Evolutionary conservation across 768 basidiomycete species (phyloP).

Genomic region (Boletus subparvulus): DNA sequence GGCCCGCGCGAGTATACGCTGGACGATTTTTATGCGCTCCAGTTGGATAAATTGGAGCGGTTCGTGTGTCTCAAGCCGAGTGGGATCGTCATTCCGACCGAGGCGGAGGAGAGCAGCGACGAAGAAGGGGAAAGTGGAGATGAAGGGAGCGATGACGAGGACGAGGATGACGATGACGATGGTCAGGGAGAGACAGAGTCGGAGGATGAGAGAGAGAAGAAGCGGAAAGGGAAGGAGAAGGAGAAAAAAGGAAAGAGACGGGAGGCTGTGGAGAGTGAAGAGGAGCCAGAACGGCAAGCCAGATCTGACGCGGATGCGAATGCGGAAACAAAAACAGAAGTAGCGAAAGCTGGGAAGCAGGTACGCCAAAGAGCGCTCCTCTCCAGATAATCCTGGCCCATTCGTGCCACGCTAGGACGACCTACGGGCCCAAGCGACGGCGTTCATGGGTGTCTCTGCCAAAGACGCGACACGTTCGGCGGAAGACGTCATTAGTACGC

Average conservation of each 20-base stretch:
- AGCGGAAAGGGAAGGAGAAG: conserved; percentile 2
- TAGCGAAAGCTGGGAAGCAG: conserved; percentile 17
- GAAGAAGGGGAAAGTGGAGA: conserved; percentile 61
- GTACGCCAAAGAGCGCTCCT: background rate
- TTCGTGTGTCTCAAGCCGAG: conserved; percentile 73
- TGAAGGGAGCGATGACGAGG: conserved; percentile 56
- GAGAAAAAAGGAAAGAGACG: conserved; percentile 14
- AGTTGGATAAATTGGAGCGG: conserved; percentile 81
- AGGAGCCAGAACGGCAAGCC: conserved; percentile 12
- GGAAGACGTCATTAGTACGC: conserved; percentile 76
- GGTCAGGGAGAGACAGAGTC: conserved; percentile 4
- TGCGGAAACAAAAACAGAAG: background rate
- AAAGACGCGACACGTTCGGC: conserved; percentile 52
- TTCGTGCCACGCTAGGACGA: conserved; percentile 27
- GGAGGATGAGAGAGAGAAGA: conserved; percentile 14
- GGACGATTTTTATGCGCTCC: conserved; percentile 81
- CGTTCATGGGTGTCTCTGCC: conserved; percentile 65
- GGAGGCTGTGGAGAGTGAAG: conserved; percentile 32
- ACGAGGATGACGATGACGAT: conserved; percentile 43
- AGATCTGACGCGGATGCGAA: background rate
- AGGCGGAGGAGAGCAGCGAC: conserved; percentile 61
- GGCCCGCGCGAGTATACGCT: conserved; percentile 84
- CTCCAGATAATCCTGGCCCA: background rate
- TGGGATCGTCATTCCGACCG: conserved; percentile 57
- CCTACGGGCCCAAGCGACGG: conserved; percentile 43